phyloP scores from a whole-genome alignment of 2,329 filamentous ascomycete genomes.

The Neocatenulostroma microsporum region DNA sequence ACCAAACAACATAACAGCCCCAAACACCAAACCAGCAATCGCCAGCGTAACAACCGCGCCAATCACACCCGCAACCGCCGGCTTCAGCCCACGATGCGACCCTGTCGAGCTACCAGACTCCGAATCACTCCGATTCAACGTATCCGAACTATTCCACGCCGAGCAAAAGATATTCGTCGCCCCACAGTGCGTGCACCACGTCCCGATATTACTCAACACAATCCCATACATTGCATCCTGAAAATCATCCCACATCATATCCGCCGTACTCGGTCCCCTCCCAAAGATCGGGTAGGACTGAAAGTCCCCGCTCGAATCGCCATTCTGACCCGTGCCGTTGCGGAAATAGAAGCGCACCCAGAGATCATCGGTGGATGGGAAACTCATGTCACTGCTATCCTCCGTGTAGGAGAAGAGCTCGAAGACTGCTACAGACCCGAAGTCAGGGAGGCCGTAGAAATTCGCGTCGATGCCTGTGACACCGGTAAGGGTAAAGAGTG shows the following conservation, averaged over 20 bases:
- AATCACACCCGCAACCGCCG: constrained; percentile 48
- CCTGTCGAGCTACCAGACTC: too few species aligned
- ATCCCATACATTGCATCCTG: constrained; percentile 37
- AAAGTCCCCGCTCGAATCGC: constrained; percentile 20
- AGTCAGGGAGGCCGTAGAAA: constrained; percentile 44
- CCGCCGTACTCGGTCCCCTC: constrained; percentile 37
- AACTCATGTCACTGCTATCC: constrained; percentile 18
- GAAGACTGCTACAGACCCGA: constrained; percentile 44
- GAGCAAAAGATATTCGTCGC: constrained; percentile 45
- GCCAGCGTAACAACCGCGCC: constrained; percentile 47
- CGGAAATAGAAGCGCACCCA: constrained; percentile 51
- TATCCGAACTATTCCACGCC: constrained; percentile 29
- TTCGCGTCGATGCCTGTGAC: constrained; percentile 35
- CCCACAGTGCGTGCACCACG: constrained; percentile 44
- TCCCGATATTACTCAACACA: constrained; percentile 35
- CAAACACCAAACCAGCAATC: constrained; percentile 37
- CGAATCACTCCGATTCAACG: too few species aligned
- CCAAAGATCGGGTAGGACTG: constrained; percentile 46
- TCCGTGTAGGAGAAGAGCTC: constrained; percentile 44
- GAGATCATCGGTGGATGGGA: constrained; percentile 39
- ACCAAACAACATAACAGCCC: constrained; percentile 36
- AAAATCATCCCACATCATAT: constrained; percentile 47
- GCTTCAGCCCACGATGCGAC: constrained; percentile 29
- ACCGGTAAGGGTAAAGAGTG: constrained; percentile 42
- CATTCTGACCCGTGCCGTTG: constrained; percentile 43